Percentiles rank a stretch among this genome's conserved stretches.
phyloP scores from a whole-genome alignment of 2,329 filamentous ascomycete species.

The Davidsoniella australis region DNA sequence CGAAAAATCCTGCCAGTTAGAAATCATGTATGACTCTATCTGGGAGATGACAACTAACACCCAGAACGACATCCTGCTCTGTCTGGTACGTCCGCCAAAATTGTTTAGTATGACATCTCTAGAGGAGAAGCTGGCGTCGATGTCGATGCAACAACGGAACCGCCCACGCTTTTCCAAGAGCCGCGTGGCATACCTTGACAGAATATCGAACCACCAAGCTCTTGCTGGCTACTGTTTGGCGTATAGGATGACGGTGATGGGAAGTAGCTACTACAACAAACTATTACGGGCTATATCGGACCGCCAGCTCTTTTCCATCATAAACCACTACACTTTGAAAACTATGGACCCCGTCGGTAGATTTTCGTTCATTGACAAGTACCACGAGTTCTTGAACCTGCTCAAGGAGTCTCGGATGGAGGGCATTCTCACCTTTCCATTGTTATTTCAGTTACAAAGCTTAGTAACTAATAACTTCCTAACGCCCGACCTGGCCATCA shows the following conservation, averaged over 20 bases:
- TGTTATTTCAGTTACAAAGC: constrained; percentile 45
- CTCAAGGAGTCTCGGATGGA: constrained; percentile 21
- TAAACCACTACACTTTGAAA: constrained; percentile 1
- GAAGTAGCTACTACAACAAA: background rate
- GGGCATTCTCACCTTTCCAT: constrained; percentile 28
- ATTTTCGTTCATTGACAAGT: constrained; percentile 7
- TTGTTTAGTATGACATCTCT: constrained; percentile 23
- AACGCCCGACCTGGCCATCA: constrained; percentile 32
- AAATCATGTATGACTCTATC: constrained; percentile 33
- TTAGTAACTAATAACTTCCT: constrained; percentile 47
- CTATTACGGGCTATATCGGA: background rate
- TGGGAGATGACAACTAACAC: constrained; percentile 25
- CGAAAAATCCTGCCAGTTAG: constrained; percentile 19
- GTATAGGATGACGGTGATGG: constrained; percentile 4
- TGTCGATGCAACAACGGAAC: background rate
- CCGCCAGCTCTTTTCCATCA: constrained; percentile 5
- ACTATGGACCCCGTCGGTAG: background rate
- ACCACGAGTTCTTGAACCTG: constrained; percentile 15
- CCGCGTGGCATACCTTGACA: background rate
- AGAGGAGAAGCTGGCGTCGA: background rate
- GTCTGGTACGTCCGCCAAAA: constrained; percentile 33
- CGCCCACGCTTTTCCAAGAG: background rate
- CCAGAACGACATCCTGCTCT: constrained; percentile 28
- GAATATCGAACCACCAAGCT: constrained; percentile 1
- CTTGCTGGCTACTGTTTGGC: constrained; percentile 6